A percentile compares a stretch with the other conserved stretches of the same genome.
Conservation (phyloP, 2,329 filamentous ascomycete genomes). For the Aureobasidium sp. region DNA sequence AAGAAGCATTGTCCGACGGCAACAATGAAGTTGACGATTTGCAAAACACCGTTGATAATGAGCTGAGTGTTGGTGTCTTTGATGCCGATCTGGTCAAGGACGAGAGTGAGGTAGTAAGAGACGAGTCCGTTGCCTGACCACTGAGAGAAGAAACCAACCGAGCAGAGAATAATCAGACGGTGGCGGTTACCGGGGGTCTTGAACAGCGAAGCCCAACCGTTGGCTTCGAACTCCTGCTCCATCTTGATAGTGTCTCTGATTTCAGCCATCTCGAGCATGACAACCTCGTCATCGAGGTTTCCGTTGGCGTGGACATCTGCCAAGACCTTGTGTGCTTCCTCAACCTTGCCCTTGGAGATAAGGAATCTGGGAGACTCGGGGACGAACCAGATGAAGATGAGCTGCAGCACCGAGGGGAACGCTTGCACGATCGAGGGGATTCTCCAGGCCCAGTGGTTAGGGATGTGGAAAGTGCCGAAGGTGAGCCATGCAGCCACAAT, state of each 20-base stretch:
- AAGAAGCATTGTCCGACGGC: conserved; percentile 40
- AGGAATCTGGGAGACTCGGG: conserved; percentile 55
- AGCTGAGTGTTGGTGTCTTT: conserved; percentile 32
- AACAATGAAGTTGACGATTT: conserved; percentile 55
- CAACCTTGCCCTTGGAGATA: conserved; percentile 43
- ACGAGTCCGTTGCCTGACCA: conserved; percentile 51
- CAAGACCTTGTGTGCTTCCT: conserved; percentile 47
- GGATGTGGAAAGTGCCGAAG: conserved; percentile 19
- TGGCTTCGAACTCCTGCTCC: conserved; percentile 43
- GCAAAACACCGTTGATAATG: conserved; percentile 44
- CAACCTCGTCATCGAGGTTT: conserved; percentile 38
- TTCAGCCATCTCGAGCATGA: conserved; percentile 44
- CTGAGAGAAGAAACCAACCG: conserved; percentile 51
- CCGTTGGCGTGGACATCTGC: conserved; percentile 48
- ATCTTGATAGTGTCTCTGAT: conserved; percentile 43
- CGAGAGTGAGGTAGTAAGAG: conserved; percentile 34
- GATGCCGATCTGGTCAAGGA: conserved; percentile 32
- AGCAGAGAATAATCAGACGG: conserved; percentile 48
- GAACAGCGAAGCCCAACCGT: conserved; percentile 41
- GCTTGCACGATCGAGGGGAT: conserved; percentile 21
- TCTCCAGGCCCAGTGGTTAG: conserved; percentile 21
- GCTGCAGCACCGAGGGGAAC: conserved; percentile 29
- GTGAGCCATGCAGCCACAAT: conserved; percentile 21
- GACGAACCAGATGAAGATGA: conserved; percentile 44
- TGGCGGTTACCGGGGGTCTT: conserved; percentile 49